Evolutionary conservation across 306 rosid genomes (phyloP).

Genomic region (Cucumis cinereus): DNA sequence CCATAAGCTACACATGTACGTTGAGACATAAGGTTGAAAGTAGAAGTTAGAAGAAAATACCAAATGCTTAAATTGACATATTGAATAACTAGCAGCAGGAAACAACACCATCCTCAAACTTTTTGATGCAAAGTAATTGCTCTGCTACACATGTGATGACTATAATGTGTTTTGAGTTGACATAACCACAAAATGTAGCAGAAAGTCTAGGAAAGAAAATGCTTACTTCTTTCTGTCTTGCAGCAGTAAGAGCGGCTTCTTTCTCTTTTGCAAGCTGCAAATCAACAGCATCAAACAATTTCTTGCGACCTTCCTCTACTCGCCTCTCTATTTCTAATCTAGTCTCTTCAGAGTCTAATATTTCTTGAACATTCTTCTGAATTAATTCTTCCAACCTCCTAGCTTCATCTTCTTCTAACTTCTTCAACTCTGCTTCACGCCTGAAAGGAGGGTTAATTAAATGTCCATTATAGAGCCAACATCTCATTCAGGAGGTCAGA

Average conservation of each 20-base stretch:
- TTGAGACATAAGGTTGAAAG: background rate
- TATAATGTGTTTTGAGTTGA: background rate
- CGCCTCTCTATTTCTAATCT: slow-evolving; percentile 48
- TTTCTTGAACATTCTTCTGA: slow-evolving; percentile 52
- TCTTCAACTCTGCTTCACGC: slow-evolving; percentile 64
- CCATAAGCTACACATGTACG: background rate
- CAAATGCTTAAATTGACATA: background rate
- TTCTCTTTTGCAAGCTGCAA: slow-evolving; percentile 66
- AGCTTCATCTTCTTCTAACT: slow-evolving; percentile 69
- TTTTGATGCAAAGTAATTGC: background rate
- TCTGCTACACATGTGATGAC: background rate
- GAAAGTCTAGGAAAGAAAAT: background rate
- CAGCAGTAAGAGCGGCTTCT: slow-evolving; percentile 62
- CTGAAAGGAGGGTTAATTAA: slow-evolving; percentile 16
- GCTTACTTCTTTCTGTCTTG: slow-evolving; percentile 58
- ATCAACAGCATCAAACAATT: slow-evolving; percentile 48
- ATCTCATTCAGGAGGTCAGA: background rate
- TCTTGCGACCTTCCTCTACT: slow-evolving; percentile 59
- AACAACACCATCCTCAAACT: background rate
- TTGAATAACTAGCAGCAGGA: background rate
- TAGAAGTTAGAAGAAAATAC: background rate
- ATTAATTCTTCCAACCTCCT: slow-evolving; percentile 67
- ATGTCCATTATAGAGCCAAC: background rate
- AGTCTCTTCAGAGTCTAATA: slow-evolving; percentile 47
- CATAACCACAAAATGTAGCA: background rate